phyloP scores from a whole-genome alignment of 2,329 filamentous ascomycete genomes.

The Neonectria magnoliae region DNA sequence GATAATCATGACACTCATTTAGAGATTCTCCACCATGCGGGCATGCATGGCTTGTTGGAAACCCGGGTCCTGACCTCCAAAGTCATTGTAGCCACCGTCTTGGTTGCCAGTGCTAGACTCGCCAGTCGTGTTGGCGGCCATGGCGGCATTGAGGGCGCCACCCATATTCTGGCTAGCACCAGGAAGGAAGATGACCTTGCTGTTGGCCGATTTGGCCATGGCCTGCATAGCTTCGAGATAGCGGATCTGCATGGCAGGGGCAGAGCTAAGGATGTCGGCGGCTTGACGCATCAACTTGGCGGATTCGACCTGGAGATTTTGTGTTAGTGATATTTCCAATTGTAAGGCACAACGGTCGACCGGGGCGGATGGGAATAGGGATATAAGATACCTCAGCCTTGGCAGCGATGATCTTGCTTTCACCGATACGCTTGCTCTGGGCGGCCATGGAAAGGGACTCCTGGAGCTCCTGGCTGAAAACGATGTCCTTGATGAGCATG shows the following conservation, averaged over 20 bases:
- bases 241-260: constrained; percentile 97
- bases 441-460: constrained; percentile 98
- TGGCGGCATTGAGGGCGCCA: constrained; percentile 53
- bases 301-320: constrained; percentile 73
- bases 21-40: constrained; percentile 87
- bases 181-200: constrained; percentile 87
- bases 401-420: constrained; percentile 97
- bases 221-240: constrained; percentile 99
- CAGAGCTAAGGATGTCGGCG: constrained; percentile 90
- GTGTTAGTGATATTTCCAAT: not conserved
- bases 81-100: constrained; percentile 55
- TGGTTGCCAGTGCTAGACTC: constrained; percentile 60
- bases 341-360: not conserved
- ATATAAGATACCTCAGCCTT: constrained; percentile 75
- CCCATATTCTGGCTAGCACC: constrained; percentile 66
- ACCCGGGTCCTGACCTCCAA: constrained; percentile 64
- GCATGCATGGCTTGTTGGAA: constrained; percentile 87
- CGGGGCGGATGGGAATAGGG: not conserved
- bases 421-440: constrained; percentile 97
- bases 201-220: constrained; percentile 94
- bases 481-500: constrained; percentile 99
- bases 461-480: constrained; percentile 95
- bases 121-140: constrained; percentile 57
- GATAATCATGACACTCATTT: constrained; percentile 44
- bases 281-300: constrained; percentile 95